Evolutionary conservation across 805 yeast genomes (phyloP), one percentile per base, ranked within the genome.

Genomic region (Spathaspora girioi): DNA sequence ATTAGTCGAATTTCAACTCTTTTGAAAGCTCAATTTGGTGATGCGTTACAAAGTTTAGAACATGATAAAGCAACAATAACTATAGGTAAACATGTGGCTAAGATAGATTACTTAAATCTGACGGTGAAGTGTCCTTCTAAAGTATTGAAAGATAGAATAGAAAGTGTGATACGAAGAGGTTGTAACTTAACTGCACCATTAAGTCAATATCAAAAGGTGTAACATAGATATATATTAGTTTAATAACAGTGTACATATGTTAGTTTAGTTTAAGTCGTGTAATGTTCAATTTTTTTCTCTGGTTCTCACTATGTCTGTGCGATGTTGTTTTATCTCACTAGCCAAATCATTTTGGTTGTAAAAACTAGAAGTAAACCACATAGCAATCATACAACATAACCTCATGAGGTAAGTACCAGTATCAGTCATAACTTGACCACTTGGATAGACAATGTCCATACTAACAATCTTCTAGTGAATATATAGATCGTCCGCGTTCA

Each of bases 1-100:
- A 65, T 72, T 10, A 69, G 63, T 46, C 78, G 89, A 51, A 79
- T 94, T 10, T 65, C 81, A 2, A 74, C 82, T 11, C 72, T 94
- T 43, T 71, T 94, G 47, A 73, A 76, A 46, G 91, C 94, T 0
- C 99, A 94, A 61, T 94, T 94, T 70, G 99, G 98, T 14, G 89
- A 87, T 20, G 68, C 91, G 0, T 81, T 88, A 53, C 51, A 56
- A 7, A 71, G 70, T 7, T 64, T 71, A 20, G 67, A 73, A 51
- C 69, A 71, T 49, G 60, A 71, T 11, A 80, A 80, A n/a, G 88
- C 89, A 0, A 62, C 66, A 1, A 79, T 94, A 12, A 79, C 77
- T 31, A 84, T 93, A 48, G 98, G 96, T 40, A 84, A 84, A 52
- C 81, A 78, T 54, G 84, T 75, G 45, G 98, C 97, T 1, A 69